phyloP scores from a whole-genome alignment of 2,329 filamentous ascomycete species.

The Lecanicillium sp. region DNA sequence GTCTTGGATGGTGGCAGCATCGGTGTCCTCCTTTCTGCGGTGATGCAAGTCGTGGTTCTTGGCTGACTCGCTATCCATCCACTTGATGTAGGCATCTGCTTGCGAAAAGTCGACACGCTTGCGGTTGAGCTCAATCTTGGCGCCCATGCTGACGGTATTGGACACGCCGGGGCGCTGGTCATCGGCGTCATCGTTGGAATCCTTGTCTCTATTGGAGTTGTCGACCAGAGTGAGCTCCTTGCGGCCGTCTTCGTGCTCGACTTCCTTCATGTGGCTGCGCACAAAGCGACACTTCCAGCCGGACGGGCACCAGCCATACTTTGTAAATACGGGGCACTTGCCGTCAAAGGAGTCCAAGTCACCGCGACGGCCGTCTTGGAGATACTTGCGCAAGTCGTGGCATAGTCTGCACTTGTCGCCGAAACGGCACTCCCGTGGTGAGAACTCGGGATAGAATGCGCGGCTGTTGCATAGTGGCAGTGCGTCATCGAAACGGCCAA shows the following conservation, averaged over 20 bases:
- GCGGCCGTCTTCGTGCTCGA: slow-evolving; percentile 67
- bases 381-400: slow-evolving; percentile 79
- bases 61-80: slow-evolving; percentile 59
- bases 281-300: slow-evolving; percentile 96
- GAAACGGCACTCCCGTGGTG: slow-evolving; percentile 66
- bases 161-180: slow-evolving; percentile 57
- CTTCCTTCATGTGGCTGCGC: slow-evolving; percentile 75
- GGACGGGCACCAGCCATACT: slow-evolving; percentile 65
- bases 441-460: slow-evolving; percentile 68
- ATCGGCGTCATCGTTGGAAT: slow-evolving; percentile 31
- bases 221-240: slow-evolving; percentile 71
- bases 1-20: slow-evolving; percentile 44
- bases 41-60: slow-evolving; percentile 31
- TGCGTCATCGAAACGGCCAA: slow-evolving; percentile 71
- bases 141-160: slow-evolving; percentile 62
- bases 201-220: slow-evolving; percentile 15
- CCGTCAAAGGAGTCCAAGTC: slow-evolving; percentile 71
- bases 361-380: slow-evolving; percentile 70
- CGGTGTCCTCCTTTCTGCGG: slow-evolving; percentile 32
- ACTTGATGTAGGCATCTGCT: slow-evolving; percentile 68
- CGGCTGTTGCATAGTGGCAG: slow-evolving; percentile 71
- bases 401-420: slow-evolving; percentile 73
- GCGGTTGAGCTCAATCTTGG: slow-evolving; percentile 68
- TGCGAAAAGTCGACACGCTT: slow-evolving; percentile 63
- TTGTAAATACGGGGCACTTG: slow-evolving; percentile 73